A percentile compares a stretch with the other conserved stretches of the same genome.
phyloP scores from a whole-genome alignment of 129 eudicot genomes.

The Daucus carota region DH1_v3.0 NC_030388.2:27630001-27630500 shows the following conservation, averaged over 20 bases:
- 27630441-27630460: too few relatives aligned
- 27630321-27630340: not conserved
- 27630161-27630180: not conserved
- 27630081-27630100: too few relatives aligned
- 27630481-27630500: too few relatives aligned
- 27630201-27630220: constrained; percentile 39
- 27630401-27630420: too few relatives aligned
- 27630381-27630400: too few relatives aligned
- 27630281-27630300: constrained; percentile 24
- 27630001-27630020: too few relatives aligned
- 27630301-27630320: not conserved
- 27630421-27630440: too few relatives aligned
- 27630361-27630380: not conserved
- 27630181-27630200: not conserved
- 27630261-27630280: constrained; percentile 40
- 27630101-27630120: too few relatives aligned
- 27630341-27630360: not conserved
- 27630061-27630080: too few relatives aligned
- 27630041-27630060: too few relatives aligned
- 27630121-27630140: constrained; percentile 43
- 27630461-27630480: too few relatives aligned
- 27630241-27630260: constrained; percentile 36
- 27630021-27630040: not conserved
- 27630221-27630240: constrained; percentile 65
- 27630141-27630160: constrained; percentile 37